Percentiles rank a stretch among this genome's conserved stretches.
Conservation (phyloP, 768 basidiomycete genomes). For the Mycena epipterygia region DNA sequence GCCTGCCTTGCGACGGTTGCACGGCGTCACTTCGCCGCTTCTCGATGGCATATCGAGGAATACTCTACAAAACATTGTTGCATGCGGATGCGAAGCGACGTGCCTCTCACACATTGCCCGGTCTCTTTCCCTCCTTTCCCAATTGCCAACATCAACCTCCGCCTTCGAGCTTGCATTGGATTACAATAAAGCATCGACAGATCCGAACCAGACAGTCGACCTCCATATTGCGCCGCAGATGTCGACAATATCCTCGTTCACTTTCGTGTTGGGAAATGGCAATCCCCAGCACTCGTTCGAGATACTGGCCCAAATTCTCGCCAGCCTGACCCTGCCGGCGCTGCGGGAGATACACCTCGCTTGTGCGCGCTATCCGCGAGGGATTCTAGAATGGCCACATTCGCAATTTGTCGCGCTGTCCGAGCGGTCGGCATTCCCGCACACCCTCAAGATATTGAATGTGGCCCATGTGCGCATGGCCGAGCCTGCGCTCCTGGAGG, state of each 20-base stretch:
- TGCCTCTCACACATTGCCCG: background rate
- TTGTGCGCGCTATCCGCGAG: conserved; percentile 9
- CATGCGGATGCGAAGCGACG: conserved; percentile 13
- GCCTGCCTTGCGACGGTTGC: conserved; percentile 18
- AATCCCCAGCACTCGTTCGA: conserved; percentile 8
- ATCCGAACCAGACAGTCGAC: conserved; percentile 3
- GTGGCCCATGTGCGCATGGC: conserved; percentile 15
- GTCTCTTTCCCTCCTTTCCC: conserved; percentile 10
- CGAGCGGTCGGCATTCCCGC: conserved; percentile 12
- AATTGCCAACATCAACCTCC: conserved; percentile 15
- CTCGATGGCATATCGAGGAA: conserved; percentile 13
- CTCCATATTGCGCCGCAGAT: conserved; percentile 18
- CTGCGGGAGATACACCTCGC: conserved; percentile 4
- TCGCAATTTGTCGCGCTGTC: conserved; percentile 10
- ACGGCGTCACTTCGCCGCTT: conserved; percentile 20
- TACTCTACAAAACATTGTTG: conserved; percentile 11
- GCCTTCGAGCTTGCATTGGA: conserved; percentile 9
- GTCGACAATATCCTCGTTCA: conserved; percentile 16
- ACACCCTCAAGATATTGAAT: conserved; percentile 12
- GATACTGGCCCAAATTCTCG: conserved; percentile 18
- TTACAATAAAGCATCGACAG: conserved; percentile 5
- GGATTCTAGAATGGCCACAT: conserved; percentile 9
- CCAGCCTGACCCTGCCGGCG: conserved; percentile 17
- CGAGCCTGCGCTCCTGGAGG: conserved; percentile 16
- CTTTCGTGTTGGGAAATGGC: conserved; percentile 4